Conservation (phyloP, 495 filamentous ascomycete genomes). For the Penicillium crystallinum region DNA sequence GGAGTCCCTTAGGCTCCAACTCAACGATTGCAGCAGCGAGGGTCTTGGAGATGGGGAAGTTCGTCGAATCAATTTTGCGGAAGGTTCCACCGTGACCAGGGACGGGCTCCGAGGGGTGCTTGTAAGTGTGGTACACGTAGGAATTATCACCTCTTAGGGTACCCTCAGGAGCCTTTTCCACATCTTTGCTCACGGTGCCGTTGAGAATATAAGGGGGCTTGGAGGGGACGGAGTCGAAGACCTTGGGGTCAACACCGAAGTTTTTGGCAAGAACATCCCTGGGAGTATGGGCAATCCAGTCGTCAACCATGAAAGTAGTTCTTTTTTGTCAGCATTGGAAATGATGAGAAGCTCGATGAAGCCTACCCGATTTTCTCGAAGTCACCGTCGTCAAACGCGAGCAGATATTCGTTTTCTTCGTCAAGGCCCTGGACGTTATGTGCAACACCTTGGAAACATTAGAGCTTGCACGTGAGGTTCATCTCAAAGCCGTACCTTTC, state of each 20-base stretch:
- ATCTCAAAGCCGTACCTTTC: too few species aligned
- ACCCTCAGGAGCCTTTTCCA: slow-evolving; percentile 43
- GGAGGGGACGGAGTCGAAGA: slow-evolving; percentile 53
- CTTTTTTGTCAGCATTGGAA: slow-evolving; percentile 20
- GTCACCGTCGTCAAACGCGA: slow-evolving; percentile 60
- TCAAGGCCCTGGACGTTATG: slow-evolving; percentile 55
- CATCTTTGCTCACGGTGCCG: slow-evolving; percentile 44
- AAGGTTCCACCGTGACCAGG: slow-evolving; percentile 56
- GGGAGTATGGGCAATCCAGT: slow-evolving; percentile 61
- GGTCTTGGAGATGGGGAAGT: slow-evolving; percentile 56
- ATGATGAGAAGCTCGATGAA: not conserved
- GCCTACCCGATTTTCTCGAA: slow-evolving; percentile 38
- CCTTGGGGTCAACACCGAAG: slow-evolving; percentile 51
- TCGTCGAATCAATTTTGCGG: slow-evolving; percentile 55
- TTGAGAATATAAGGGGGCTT: slow-evolving; percentile 59
- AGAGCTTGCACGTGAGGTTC: too few species aligned
- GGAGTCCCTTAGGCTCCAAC: slow-evolving; percentile 53
- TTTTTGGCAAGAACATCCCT: slow-evolving; percentile 58
- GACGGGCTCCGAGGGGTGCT: slow-evolving; percentile 47
- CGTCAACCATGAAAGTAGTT: slow-evolving; percentile 58
- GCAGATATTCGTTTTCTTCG: slow-evolving; percentile 61
- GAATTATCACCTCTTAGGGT: slow-evolving; percentile 49
- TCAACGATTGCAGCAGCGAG: slow-evolving; percentile 57
- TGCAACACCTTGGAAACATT: slow-evolving; percentile 45
- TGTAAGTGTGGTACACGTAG: slow-evolving; percentile 51